These are phyloP conservation scores for Hygrophila difformis DNA, from an alignment of 257 asterid genomes.

Conservation along the genomic window DNA sequence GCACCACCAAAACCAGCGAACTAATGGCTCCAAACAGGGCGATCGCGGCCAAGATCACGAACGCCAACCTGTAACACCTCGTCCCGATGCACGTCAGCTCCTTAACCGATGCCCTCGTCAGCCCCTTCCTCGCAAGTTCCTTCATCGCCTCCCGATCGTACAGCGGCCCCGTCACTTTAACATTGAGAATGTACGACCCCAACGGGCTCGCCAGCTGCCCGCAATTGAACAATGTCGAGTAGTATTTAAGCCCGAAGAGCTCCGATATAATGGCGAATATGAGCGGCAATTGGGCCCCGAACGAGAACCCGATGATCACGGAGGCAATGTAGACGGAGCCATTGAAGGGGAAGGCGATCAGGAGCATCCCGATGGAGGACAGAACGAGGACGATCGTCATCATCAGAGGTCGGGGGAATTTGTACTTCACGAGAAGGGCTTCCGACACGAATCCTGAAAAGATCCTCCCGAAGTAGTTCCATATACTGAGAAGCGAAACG, in stretches of 20 bases:
- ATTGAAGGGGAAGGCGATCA: conserved; percentile 54
- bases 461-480: conserved; percentile 78
- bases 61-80: conserved; percentile 43
- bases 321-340: conserved; percentile 67
- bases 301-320: conserved; percentile 64
- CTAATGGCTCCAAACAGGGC: conserved; percentile 51
- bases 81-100: conserved; percentile 54
- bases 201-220: conserved; percentile 75
- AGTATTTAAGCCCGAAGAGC: conserved; percentile 59
- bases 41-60: conserved; percentile 37
- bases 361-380: conserved; percentile 53
- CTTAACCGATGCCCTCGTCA: conserved; percentile 39
- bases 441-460: conserved; percentile 73
- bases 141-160: conserved; percentile 59
- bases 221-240: conserved; percentile 67
- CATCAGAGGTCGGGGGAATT: conserved; percentile 64
- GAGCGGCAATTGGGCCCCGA: conserved; percentile 64
- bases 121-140: conserved; percentile 42
- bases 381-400: conserved; percentile 54
- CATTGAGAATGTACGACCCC: conserved; percentile 66
- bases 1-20: conserved; percentile 47
- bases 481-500: conserved; percentile 60
- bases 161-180: conserved; percentile 47
- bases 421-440: conserved; percentile 33
- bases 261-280: conserved; percentile 58